A percentile compares a stretch with the other conserved stretches of the same genome.
These are phyloP conservation scores for Corymbia maculata DNA, from an alignment of 345 rosid genomes.

Conservation along the genomic window DNA sequence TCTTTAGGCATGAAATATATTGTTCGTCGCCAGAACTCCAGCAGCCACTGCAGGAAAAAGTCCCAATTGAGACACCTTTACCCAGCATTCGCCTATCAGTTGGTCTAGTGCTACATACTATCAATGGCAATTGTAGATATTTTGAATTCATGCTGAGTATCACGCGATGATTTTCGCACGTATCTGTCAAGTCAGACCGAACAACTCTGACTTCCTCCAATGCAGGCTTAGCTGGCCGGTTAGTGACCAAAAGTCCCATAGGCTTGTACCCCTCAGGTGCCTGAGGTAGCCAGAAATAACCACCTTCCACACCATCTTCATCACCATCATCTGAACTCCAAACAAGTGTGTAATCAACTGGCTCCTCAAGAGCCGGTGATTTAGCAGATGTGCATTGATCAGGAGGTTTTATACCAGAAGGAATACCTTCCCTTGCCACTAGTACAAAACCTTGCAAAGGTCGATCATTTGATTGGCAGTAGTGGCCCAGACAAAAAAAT, in stretches of 20 bases:
- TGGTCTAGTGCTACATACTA: conserved; percentile 64
- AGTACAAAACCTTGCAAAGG: conserved; percentile 40
- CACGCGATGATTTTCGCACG: conserved; percentile 35
- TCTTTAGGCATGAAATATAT: conserved; percentile 51
- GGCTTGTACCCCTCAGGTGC: conserved; percentile 67
- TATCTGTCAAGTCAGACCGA: conserved; percentile 64
- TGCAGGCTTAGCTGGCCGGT: conserved; percentile 38
- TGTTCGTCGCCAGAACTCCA: conserved; percentile 25
- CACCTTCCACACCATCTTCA: conserved; percentile 19
- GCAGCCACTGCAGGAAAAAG: conserved; percentile 52
- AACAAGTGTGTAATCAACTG: conserved; percentile 49
- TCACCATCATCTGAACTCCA: conserved; percentile 64
- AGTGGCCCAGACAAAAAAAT: conserved; percentile 68
- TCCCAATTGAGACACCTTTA: conserved; percentile 65
- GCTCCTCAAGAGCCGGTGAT: conserved; percentile 43
- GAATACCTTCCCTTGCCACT: conserved; percentile 39
- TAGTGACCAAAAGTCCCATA: conserved; percentile 62
- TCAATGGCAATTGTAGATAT: conserved; percentile 32
- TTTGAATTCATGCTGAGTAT: conserved; percentile 22
- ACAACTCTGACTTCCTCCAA: conserved; percentile 69
- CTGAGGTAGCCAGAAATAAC: conserved; percentile 78
- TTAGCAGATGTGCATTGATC: not conserved
- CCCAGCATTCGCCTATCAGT: conserved; percentile 48
- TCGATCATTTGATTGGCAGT: conserved; percentile 43
- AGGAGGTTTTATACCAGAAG: conserved; percentile 2